Conservation (phyloP, 1,284 basidiomycete genomes). For the Sphaerobolus stellatus region DNA sequence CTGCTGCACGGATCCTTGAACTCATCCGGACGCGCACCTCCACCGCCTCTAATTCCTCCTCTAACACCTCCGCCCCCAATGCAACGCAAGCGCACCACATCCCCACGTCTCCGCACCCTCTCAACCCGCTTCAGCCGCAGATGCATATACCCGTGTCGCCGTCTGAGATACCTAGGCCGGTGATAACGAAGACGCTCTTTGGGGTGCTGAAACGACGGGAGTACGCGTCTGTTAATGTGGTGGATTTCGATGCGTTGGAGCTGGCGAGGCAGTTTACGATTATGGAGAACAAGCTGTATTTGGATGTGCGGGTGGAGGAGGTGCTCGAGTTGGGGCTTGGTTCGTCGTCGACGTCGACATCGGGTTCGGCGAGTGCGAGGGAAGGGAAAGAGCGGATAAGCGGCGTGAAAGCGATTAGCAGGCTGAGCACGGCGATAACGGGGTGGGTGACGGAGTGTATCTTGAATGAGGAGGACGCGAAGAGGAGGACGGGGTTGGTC, state of each 20-base stretch:
- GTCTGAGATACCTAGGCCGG: conserved; percentile 72
- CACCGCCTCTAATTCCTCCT: conserved; percentile 11
- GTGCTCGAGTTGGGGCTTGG: conserved; percentile 76
- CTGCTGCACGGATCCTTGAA: conserved; percentile 73
- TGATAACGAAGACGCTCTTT: conserved; percentile 82
- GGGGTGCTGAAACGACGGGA: conserved; percentile 58
- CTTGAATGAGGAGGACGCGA: conserved; percentile 84
- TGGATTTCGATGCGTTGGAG: conserved; percentile 93
- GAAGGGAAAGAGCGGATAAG: too few relatives aligned
- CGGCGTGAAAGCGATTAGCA: conserved; percentile 84
- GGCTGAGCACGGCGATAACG: conserved; percentile 88
- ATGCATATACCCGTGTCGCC: conserved; percentile 27
- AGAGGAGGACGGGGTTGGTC: conserved; percentile 80
- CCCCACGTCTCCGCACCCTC: conserved; percentile 45
- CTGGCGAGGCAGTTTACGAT: conserved; percentile 94
- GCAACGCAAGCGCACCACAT: conserved; percentile 26
- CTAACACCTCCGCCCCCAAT: not conserved
- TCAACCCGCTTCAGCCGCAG: conserved; percentile 53
- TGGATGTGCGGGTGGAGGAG: conserved; percentile 84
- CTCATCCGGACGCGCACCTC: conserved; percentile 55
- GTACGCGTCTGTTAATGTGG: conserved; percentile 63
- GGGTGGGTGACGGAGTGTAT: conserved; percentile 97
- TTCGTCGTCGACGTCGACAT: conserved; percentile 56
- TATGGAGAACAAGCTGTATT: conserved; percentile 88
- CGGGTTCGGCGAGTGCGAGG: too few relatives aligned